phyloP scores from a whole-genome alignment of 306 rosid genomes.

The Lathyrus sativus region DNA sequence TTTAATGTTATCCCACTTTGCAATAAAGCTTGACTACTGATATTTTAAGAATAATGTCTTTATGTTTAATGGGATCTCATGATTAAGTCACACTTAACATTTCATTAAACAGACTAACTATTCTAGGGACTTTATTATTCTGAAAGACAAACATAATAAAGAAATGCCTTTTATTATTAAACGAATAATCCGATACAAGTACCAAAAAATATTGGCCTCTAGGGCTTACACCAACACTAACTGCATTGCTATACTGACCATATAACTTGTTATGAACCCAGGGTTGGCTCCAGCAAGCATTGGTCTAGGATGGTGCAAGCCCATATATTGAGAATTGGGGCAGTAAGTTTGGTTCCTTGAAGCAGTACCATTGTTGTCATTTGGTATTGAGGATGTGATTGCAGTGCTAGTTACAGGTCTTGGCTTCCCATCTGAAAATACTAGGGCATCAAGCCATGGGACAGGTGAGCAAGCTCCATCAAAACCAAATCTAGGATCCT shows the following conservation, averaged over 20 bases:
- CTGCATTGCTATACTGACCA: conserved; percentile 72
- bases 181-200: too few relatives aligned
- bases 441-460: conserved; percentile 70
- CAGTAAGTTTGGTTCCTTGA: conserved; percentile 70
- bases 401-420: conserved; percentile 63
- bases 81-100: too few relatives aligned
- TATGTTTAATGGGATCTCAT: too few relatives aligned
- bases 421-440: conserved; percentile 85
- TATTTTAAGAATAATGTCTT: too few relatives aligned
- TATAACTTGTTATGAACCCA: conserved; percentile 71
- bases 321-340: conserved; percentile 82
- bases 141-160: too few relatives aligned
- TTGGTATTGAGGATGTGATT: conserved; percentile 55
- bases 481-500: conserved; percentile 77
- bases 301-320: conserved; percentile 89
- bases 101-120: too few relatives aligned
- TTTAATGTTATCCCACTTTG: too few relatives aligned
- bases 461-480: conserved; percentile 61
- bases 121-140: too few relatives aligned
- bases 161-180: too few relatives aligned
- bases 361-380: conserved; percentile 51
- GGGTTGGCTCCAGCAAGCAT: conserved; percentile 67
- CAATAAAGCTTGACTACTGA: too few relatives aligned
- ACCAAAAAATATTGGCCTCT: too few relatives aligned
- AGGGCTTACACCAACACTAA: too few relatives aligned